These are phyloP conservation scores for Penicillium herquei DNA, from an alignment of 495 filamentous ascomycete genomes.

Conservation along the genomic window DNA sequence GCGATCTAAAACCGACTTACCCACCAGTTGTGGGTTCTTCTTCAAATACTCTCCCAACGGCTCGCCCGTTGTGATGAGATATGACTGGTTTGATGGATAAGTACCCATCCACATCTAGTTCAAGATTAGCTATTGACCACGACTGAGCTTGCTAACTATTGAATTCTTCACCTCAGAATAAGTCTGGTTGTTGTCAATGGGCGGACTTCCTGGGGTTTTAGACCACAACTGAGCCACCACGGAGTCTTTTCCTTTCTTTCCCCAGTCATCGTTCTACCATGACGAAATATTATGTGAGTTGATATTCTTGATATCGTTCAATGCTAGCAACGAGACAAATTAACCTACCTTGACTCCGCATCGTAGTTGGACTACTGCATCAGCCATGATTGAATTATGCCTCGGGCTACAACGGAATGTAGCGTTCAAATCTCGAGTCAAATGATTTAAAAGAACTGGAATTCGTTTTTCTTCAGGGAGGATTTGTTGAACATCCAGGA, in stretches of 20 bases:
- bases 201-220: constrained; percentile 37
- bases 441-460: too few species aligned
- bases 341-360: constrained; percentile 41
- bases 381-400: constrained; percentile 24
- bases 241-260: constrained; percentile 46
- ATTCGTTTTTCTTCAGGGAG: too few species aligned
- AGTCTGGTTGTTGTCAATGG: constrained; percentile 39
- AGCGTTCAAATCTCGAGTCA: too few species aligned
- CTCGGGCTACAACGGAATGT: too few species aligned
- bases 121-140: neutral
- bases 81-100: constrained; percentile 69
- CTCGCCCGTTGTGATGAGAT: constrained; percentile 59
- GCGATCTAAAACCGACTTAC: constrained; percentile 58
- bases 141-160: neutral
- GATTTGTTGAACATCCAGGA: too few species aligned
- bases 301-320: neutral
- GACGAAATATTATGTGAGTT: neutral
- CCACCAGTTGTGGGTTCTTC: constrained; percentile 64
- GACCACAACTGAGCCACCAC: constrained; percentile 42
- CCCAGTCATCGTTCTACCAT: constrained; percentile 51
- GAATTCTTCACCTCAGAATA: constrained; percentile 45
- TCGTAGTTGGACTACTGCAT: constrained; percentile 40
- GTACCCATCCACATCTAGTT: constrained; percentile 77
- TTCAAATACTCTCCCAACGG: constrained; percentile 64
- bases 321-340: neutral